Evolutionary conservation across 2,329 filamentous ascomycete genomes (phyloP).

Genomic region (Endothia cerciana): DNA sequence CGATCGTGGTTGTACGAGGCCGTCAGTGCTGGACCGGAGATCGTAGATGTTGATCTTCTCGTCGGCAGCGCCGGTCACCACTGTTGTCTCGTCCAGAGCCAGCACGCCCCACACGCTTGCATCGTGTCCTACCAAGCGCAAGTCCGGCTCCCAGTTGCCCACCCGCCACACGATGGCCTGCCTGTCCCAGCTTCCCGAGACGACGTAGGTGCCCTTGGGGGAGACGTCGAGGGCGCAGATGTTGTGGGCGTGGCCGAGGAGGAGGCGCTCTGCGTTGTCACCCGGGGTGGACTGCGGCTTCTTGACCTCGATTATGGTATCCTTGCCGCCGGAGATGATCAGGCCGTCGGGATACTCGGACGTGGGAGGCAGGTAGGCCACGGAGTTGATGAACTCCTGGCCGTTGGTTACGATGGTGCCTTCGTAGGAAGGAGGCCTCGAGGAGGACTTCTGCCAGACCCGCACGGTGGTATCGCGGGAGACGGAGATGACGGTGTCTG

Average conservation of each 20-base stretch:
- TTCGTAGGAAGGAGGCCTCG: conserved; percentile 70
- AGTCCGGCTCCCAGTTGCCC: conserved; percentile 80
- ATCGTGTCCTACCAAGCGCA: conserved; percentile 74
- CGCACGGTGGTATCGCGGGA: conserved; percentile 92
- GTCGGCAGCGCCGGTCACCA: conserved; percentile 93
- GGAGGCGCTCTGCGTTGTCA: conserved; percentile 81
- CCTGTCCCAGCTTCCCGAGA: conserved; percentile 94
- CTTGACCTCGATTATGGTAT: conserved; percentile 90
- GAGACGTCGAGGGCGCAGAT: conserved; percentile 85
- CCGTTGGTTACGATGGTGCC: conserved; percentile 78
- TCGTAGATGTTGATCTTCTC: conserved; percentile 85
- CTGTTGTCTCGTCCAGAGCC: conserved; percentile 75
- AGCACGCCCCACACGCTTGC: conserved; percentile 91
- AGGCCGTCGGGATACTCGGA: conserved; percentile 74
- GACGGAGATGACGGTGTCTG: conserved; percentile 76
- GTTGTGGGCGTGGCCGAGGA: conserved; percentile 86
- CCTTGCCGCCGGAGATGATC: conserved; percentile 85
- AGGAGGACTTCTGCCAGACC: conserved; percentile 72
- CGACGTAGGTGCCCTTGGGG: conserved; percentile 71
- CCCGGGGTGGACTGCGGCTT: conserved; percentile 67
- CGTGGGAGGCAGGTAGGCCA: conserved; percentile 76
- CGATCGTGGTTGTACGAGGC: conserved; percentile 55
- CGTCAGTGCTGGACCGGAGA: conserved; percentile 62
- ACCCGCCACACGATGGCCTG: conserved; percentile 85
- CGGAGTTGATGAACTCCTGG: conserved; percentile 83